Evolutionary conservation across 495 filamentous ascomycete species (phyloP), one percentile per base, ranked within the genome.

Genomic region (Thozetella sp.): DNA sequence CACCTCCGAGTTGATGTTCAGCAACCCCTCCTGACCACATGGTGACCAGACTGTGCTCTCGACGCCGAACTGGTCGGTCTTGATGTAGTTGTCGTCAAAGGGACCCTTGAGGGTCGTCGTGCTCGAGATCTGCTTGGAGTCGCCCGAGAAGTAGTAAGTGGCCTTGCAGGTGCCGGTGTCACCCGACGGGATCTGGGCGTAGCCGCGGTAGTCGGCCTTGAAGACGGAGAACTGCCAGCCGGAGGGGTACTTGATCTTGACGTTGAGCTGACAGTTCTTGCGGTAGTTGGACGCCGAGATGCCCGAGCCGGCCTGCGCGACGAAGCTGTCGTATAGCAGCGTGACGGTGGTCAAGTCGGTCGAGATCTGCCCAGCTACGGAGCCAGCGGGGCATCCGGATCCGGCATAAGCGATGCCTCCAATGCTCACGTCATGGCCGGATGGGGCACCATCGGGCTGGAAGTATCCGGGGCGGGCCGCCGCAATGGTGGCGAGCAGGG

Each of bases 221-320:
- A 81, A 76, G 66, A 84, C 63, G 45, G 74, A 79, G 69, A 80
- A 82, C 66, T 82, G 77, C 71, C 78, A 84, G 52, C 80, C 81
- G 22, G 66, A 66, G 22, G 81, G 81, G 63, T 82, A 84, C 48
- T 70, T 61, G 56, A 84, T 64, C 65, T 80, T 72, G 57, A 82
- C 63, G 67, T 77, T 80, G 52, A 84, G 67, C 62, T 81, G 76
- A 72, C 80, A 84, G 71, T 84, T 81, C 69, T 76, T 74, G 63
- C 80, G 76, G 59, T 67, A 63, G 53, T 77, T 69, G 26, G 71
- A 71, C 20, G 74, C 54, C 20, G 67, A n/a, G 55, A 76, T 67
- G 57, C 64, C 68, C 23, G 65, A 58, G 51, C 80, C 80, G 25
- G 80, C 72, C 56, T 76, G 73, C 23, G 80, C 81, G 27, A 78